Percentiles rank a stretch among this genome's conserved stretches.
Evolutionary conservation across 1,139 yeast genomes (phyloP).

Genomic region (Citeromyces hawaiiensis): DNA sequence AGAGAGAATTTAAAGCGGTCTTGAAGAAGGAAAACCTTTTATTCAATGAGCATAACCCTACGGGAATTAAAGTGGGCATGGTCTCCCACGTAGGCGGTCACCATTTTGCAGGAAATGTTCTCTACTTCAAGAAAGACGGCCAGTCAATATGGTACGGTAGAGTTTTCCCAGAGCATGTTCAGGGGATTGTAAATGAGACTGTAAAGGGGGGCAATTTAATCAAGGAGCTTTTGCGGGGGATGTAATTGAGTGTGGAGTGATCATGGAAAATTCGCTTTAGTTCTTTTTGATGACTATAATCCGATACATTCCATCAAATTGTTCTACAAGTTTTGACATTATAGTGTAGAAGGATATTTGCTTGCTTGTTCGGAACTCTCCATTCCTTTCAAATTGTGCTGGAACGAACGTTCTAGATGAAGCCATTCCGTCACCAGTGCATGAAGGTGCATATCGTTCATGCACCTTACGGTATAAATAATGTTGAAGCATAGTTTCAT

Average conservation of each 20-base stretch:
- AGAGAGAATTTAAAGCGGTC: constrained; percentile 33
- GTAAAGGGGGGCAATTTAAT: constrained; percentile 32
- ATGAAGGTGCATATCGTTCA: no score
- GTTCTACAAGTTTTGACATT: no score
- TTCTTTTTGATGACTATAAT: no score
- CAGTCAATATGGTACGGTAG: constrained; percentile 60
- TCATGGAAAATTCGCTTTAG: no score
- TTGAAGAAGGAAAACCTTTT: constrained; percentile 19
- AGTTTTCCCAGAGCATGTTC: constrained; percentile 50
- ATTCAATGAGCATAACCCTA: constrained; percentile 12
- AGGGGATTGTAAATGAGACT: constrained; percentile 48
- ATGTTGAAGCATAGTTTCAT: no score
- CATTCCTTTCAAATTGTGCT: no score
- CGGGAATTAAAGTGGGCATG: constrained; percentile 32
- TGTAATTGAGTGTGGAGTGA: neutral
- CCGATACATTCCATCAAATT: no score
- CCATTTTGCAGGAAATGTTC: constrained; percentile 64
- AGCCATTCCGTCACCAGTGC: no score
- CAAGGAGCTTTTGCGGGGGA: constrained; percentile 39
- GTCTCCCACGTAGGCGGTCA: constrained; percentile 72
- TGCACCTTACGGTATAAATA: no score
- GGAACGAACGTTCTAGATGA: no score
- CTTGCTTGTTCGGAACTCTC: no score
- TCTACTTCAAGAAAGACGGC: constrained; percentile 30
- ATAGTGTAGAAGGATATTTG: no score